Percentiles rank a stretch among this genome's conserved stretches.
phyloP scores from a whole-genome alignment of 441 rosid species.

The Mallotus repandus region DNA sequence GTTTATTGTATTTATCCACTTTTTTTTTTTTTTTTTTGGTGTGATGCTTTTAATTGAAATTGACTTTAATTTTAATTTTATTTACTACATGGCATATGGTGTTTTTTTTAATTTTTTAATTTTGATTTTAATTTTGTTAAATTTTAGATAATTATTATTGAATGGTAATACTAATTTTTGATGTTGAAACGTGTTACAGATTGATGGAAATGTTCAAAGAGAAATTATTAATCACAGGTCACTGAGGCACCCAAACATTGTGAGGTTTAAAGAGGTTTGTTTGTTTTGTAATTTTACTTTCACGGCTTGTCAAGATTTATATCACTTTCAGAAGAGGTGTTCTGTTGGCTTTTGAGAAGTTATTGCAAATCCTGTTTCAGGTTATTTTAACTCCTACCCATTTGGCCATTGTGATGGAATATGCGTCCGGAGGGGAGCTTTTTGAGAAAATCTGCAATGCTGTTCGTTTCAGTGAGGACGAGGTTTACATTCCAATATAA shows the following conservation, averaged over 20 bases:
- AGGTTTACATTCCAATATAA: constrained; percentile 40
- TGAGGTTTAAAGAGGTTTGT: constrained; percentile 89
- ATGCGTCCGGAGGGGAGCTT: constrained; percentile 97
- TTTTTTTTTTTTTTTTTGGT: background rate
- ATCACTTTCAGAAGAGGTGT: background rate
- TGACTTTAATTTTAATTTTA: background rate
- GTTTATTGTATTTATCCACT: background rate
- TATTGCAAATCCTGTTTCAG: constrained; percentile 34
- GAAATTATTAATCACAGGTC: constrained; percentile 95
- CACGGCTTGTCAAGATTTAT: background rate
- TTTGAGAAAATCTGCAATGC: constrained; percentile 92
- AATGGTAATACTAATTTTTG: background rate
- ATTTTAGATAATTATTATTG: too few relatives aligned
- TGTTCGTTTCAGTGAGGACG: constrained; percentile 94
- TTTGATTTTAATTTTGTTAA: background rate
- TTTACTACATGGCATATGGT: too few relatives aligned
- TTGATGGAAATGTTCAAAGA: constrained; percentile 93
- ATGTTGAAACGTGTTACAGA: constrained; percentile 42
- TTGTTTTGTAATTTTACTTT: background rate
- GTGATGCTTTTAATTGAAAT: constrained; percentile 15
- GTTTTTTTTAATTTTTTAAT: background rate
- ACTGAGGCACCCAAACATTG: constrained; percentile 89
- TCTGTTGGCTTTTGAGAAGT: background rate
- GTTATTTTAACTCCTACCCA: constrained; percentile 91
- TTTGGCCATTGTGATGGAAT: constrained; percentile 98